Evolutionary conservation across 345 rosid genomes (phyloP).

Genomic region (Excoecaria agallocha): DNA sequence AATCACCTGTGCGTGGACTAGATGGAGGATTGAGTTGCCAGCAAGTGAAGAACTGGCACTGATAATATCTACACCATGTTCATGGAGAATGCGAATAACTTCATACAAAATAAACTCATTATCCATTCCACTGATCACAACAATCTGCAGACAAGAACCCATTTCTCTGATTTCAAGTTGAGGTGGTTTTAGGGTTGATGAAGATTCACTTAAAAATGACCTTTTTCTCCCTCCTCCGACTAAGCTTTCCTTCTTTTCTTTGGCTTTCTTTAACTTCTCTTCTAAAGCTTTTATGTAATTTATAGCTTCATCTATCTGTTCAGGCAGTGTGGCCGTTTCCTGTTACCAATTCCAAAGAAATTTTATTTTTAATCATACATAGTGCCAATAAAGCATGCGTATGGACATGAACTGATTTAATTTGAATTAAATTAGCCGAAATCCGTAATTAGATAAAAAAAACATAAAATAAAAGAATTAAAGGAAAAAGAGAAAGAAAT

Average conservation of each 20-base stretch:
- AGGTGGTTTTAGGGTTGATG: conserved; percentile 23
- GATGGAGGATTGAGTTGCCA: conserved; percentile 30
- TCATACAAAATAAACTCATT: conserved; percentile 35
- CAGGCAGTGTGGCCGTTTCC: conserved; percentile 44
- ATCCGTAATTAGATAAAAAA: neutral
- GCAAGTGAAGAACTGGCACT: conserved; percentile 35
- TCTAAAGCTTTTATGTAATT: conserved; percentile 41
- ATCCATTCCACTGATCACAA: conserved; percentile 27
- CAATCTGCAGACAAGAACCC: conserved; percentile 40
- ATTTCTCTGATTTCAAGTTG: conserved; percentile 33
- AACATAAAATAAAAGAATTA: neutral
- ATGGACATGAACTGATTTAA: too few species aligned
- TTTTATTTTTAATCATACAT: too few species aligned
- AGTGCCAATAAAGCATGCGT: too few species aligned
- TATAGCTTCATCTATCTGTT: conserved; percentile 54
- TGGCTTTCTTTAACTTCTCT: conserved; percentile 25
- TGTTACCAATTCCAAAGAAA: conserved; percentile 12
- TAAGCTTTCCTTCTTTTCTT: conserved; percentile 37
- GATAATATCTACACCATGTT: conserved; percentile 40
- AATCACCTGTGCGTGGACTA: conserved; percentile 45
- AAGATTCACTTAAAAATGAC: neutral
- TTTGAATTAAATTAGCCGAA: too few species aligned
- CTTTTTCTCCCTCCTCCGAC: conserved; percentile 26
- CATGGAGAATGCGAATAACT: conserved; percentile 37
- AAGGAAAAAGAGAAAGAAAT: neutral